phyloP scores from a whole-genome alignment of 2,329 filamentous ascomycete species.

The Dactylellina haptotyla region DNA sequence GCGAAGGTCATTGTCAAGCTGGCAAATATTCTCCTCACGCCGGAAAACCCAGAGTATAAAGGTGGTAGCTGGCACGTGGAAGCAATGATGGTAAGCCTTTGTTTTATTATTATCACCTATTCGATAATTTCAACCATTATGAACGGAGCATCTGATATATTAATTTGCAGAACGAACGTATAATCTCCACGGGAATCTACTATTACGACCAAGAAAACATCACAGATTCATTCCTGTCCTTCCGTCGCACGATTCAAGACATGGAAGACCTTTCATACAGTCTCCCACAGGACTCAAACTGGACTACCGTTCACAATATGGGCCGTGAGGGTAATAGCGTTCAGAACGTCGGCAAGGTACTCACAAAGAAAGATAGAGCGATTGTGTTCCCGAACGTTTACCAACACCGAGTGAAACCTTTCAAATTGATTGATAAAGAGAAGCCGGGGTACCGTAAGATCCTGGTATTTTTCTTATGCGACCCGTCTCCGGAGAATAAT shows the following conservation, averaged over 20 bases:
- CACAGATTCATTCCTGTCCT: slow-evolving; percentile 66
- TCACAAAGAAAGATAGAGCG: slow-evolving; percentile 30
- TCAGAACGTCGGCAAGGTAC: slow-evolving; percentile 42
- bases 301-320: slow-evolving; percentile 39
- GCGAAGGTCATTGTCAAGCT: slow-evolving; percentile 74
- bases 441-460: slow-evolving; percentile 50
- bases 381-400: slow-evolving; percentile 49
- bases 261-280: slow-evolving; percentile 16
- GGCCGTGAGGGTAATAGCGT: slow-evolving; percentile 14
- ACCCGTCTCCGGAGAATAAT: slow-evolving; percentile 57
- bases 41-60: slow-evolving; percentile 66
- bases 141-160: neutral
- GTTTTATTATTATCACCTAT: too few species aligned
- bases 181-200: slow-evolving; percentile 72
- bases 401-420: slow-evolving; percentile 49
- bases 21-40: slow-evolving; percentile 69
- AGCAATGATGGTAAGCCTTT: slow-evolving; percentile 61
- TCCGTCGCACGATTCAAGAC: slow-evolving; percentile 62
- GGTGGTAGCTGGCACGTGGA: slow-evolving; percentile 70
- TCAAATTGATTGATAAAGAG: slow-evolving; percentile 44
- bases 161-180: slow-evolving; percentile 68
- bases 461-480: slow-evolving; percentile 49
- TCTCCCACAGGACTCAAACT: slow-evolving; percentile 36
- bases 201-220: slow-evolving; percentile 73
- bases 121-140: neutral